These are phyloP conservation scores for Madurella mycetomatis DNA, from an alignment of 2,329 filamentous ascomycete genomes.

Conservation along the genomic window DNA sequence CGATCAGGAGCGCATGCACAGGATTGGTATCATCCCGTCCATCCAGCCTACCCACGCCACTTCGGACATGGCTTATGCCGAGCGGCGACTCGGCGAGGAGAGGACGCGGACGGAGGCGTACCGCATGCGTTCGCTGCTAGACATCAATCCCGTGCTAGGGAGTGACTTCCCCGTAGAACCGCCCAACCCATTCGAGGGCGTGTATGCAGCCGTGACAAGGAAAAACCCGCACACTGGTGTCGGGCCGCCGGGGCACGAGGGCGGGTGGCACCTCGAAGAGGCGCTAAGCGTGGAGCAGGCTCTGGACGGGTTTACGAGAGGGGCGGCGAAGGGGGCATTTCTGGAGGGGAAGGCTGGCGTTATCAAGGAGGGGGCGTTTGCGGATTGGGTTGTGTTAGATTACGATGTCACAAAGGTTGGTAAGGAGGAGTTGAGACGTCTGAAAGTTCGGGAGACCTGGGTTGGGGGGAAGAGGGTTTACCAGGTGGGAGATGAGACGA, in stretches of 20 bases:
- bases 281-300: constrained; percentile 56
- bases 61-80: constrained; percentile 65
- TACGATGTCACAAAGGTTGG: constrained; percentile 47
- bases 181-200: constrained; percentile 61
- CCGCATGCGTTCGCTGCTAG: constrained; percentile 59
- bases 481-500: constrained; percentile 23
- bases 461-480: constrained; percentile 55
- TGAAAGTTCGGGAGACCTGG: constrained; percentile 64
- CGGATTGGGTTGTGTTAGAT: constrained; percentile 69
- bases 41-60: constrained; percentile 71
- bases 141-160: constrained; percentile 53
- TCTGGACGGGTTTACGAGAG: constrained; percentile 57
- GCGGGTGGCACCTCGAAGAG: constrained; percentile 59
- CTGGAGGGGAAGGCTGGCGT: constrained; percentile 55
- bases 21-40: constrained; percentile 60
- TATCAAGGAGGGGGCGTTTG: constrained; percentile 57
- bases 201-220: constrained; percentile 63
- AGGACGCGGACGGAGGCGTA: constrained; percentile 57
- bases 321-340: constrained; percentile 56
- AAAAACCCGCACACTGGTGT: constrained; percentile 53
- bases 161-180: constrained; percentile 71
- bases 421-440: constrained; percentile 48
- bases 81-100: constrained; percentile 51
- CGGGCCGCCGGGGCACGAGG: constrained; percentile 44
- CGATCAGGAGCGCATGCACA: constrained; percentile 57